Percentiles rank a stretch among this genome's conserved stretches.
phyloP scores from a whole-genome alignment of 495 filamentous ascomycete species.

The Parathielavia appendiculata region DNA sequence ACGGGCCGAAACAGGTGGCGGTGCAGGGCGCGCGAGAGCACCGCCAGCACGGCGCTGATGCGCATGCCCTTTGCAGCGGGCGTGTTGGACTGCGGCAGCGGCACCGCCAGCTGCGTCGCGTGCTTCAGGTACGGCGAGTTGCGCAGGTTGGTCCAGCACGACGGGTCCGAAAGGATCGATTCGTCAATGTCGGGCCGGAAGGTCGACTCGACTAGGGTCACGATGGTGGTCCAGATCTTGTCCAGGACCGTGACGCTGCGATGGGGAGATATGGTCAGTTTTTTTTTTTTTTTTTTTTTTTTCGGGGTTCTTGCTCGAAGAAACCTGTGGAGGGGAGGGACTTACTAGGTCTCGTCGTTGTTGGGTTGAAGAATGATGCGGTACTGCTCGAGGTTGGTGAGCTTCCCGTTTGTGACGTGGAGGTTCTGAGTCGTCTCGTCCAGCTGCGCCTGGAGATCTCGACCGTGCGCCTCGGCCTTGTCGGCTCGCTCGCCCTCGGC shows the following conservation, averaged over 20 bases:
- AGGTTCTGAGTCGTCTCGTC: conserved; percentile 28
- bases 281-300: too few species aligned
- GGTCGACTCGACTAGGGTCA: conserved; percentile 33
- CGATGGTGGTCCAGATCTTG: conserved; percentile 38
- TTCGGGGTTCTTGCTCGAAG: too few species aligned
- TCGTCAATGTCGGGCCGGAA: conserved; percentile 37
- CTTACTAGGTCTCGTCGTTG: conserved; percentile 33
- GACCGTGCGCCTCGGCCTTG: conserved; percentile 25
- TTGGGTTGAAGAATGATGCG: conserved; percentile 27
- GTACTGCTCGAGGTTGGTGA: conserved; percentile 31
- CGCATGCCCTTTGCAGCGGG: conserved; percentile 38
- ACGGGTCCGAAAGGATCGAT: conserved; percentile 29
- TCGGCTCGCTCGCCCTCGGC: conserved; percentile 27
- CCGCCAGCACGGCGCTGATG: conserved; percentile 34
- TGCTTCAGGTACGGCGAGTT: conserved; percentile 36
- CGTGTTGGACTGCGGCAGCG: conserved; percentile 34
- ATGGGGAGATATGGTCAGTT: not conserved
- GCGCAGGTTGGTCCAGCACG: conserved; percentile 38
- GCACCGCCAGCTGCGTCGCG: conserved; percentile 33
- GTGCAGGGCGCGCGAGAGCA: conserved; percentile 36
- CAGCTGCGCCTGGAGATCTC: conserved; percentile 28
- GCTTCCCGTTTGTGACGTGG: conserved; percentile 19
- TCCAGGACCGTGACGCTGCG: conserved; percentile 33
- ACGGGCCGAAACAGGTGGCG: conserved; percentile 35
- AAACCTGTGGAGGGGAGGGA: not conserved